Percentiles rank a stretch among this genome's conserved stretches.
phyloP scores from a whole-genome alignment of 495 filamentous ascomycete species.

The Choiromyces venosus region DNA sequence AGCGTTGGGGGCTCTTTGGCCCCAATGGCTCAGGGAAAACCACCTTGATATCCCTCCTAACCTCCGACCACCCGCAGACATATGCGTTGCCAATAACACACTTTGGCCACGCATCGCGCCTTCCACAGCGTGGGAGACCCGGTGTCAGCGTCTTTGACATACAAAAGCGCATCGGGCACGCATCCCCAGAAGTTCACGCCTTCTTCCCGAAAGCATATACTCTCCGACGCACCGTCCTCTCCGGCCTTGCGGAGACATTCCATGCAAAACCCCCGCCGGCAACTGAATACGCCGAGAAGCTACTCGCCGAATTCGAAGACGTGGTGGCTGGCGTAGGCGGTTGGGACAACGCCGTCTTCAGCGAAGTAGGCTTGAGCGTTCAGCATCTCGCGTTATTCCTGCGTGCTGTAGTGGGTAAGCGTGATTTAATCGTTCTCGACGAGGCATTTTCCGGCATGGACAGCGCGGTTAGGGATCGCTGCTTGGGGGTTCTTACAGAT shows the following conservation, averaged over 20 bases:
- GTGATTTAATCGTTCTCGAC: constrained; percentile 85
- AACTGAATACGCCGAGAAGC: constrained; percentile 42
- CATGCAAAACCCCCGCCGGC: constrained; percentile 60
- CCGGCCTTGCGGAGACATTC: constrained; percentile 86
- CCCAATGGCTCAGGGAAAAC: constrained; percentile 90
- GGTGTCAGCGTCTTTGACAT: constrained; percentile 89
- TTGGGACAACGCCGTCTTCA: constrained; percentile 60
- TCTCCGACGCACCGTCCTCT: constrained; percentile 68
- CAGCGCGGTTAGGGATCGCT: constrained; percentile 72
- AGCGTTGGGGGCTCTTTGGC: constrained; percentile 87
- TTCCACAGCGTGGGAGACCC: constrained; percentile 63
- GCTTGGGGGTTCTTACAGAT: constrained; percentile 65
- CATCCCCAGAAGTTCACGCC: constrained; percentile 85
- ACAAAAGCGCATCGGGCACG: constrained; percentile 82
- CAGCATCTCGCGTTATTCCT: constrained; percentile 83
- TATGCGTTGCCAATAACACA: constrained; percentile 82
- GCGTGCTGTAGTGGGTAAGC: constrained; percentile 71
- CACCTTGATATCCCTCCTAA: constrained; percentile 83
- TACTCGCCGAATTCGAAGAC: constrained; percentile 24
- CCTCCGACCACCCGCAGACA: constrained; percentile 89
- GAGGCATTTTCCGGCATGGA: constrained; percentile 92
- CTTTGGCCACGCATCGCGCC: constrained; percentile 67
- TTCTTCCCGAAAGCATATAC: constrained; percentile 80
- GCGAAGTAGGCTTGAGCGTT: constrained; percentile 65
- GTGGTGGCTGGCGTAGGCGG: constrained; percentile 16